phyloP scores from a whole-genome alignment of 257 asterid species.

The Fraxinus cuspidata region DNA sequence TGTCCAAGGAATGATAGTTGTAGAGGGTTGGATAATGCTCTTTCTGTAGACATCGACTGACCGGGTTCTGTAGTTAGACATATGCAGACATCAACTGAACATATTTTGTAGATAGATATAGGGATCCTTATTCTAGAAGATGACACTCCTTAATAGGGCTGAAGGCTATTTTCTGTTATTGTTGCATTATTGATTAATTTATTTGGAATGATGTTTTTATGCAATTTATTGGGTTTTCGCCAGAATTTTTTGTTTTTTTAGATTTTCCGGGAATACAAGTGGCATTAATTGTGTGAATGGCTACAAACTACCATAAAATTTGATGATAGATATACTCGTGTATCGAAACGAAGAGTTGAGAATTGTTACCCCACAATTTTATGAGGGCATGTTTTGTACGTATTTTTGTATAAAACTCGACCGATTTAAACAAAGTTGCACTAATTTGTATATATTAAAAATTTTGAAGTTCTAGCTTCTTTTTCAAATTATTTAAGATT shows the following conservation, averaged over 20 bases:
- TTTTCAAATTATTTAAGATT: conserved; percentile 24
- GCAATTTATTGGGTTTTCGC: too few relatives aligned
- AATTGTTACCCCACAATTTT: too few relatives aligned
- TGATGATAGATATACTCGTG: too few relatives aligned
- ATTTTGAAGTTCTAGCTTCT: neutral
- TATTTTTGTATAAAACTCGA: neutral
- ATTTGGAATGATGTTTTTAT: neutral
- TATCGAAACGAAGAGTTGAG: too few relatives aligned
- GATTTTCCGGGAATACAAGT: too few relatives aligned
- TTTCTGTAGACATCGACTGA: neutral
- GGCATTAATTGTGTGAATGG: too few relatives aligned
- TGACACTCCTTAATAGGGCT: neutral
- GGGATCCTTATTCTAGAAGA: too few relatives aligned
- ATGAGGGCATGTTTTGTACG: neutral
- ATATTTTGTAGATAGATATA: neutral
- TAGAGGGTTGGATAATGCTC: neutral
- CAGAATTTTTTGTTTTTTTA: too few relatives aligned
- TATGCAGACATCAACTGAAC: neutral
- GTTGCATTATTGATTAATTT: neutral
- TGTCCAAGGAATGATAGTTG: neutral
- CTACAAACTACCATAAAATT: too few relatives aligned
- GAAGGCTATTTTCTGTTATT: neutral
- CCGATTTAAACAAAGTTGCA: neutral
- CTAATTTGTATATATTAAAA: too few relatives aligned
- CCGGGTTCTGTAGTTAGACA: neutral